Base-by-base conservation (phyloP, 2,329 filamentous ascomycete species). In the Fusarium oxysporum region DNA sequence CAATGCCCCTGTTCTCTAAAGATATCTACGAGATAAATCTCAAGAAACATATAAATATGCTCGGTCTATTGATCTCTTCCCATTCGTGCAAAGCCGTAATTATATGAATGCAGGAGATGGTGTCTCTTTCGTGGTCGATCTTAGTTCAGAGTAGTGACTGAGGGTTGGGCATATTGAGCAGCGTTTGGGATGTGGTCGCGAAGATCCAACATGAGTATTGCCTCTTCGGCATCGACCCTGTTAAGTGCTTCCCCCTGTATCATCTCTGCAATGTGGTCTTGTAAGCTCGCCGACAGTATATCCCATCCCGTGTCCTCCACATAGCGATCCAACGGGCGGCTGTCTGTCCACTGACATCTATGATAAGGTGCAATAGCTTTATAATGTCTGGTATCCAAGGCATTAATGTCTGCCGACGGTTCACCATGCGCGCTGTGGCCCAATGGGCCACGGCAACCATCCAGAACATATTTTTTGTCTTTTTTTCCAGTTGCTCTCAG, bases 311-410 rank as follows among this genome's bases (percentile, higher is more conserved):
- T 3, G 1, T 28, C 44, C 0, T 32, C 7, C 10, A 3, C 7
- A 1, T 5, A 1, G n/a, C 11, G 28, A 14, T 33, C 3, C 7
- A 50, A 2, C 0, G 10, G 28, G 4, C 0, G n/a, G 1, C 14
- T 12, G 6, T 2, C 21, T 23, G 16, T 4, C 0, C 1, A 2
- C n/a, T 33, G 16, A 7, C 8, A 1, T 8, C 2, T 33, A 33
- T 14, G 4, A 23, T n/a, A 33, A 51, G 3, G 3, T 25, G n/a
- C 6, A 25, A 40, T 7, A n/a, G 23, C 3, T 33, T 13, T 50
- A 50, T 23, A 50, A 50, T 30, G 19, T 8, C 21, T 4, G 10
- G 3, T 33, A 13, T 12, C 7, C 28, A 37, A 19, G n/a, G 14
- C 11, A 4, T 16, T 50, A 25, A 14, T 23, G 19, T 25, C 43